Percentiles rank a stretch among this genome's conserved stretches.
Conservation (phyloP, 768 basidiomycete species). For the Kwoniella sp. region DNA sequence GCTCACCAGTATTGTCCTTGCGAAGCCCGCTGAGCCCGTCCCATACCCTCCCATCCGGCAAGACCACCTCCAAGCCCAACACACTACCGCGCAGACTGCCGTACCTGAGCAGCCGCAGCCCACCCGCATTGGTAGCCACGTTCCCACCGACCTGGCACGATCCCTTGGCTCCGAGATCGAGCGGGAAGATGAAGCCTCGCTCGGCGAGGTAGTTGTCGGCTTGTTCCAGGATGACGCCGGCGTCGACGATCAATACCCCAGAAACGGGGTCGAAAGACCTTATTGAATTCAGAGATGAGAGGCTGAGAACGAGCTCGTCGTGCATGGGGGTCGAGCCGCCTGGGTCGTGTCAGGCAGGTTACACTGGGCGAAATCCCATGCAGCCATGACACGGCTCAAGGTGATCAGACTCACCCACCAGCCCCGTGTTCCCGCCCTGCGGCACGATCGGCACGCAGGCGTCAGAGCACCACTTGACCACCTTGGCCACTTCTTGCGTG, state of each 20-base stretch:
- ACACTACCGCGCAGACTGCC: conserved; percentile 92
- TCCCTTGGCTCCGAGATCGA: conserved; percentile 92
- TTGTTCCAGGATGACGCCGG: conserved; percentile 85
- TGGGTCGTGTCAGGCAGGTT: conserved; percentile 16
- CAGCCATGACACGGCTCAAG: no score
- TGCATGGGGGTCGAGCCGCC: conserved; percentile 77
- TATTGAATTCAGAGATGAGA: conserved; percentile 68
- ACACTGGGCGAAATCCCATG: no score
- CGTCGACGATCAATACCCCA: conserved; percentile 85
- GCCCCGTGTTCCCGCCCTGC: conserved; percentile 96
- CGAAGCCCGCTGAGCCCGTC: conserved; percentile 76
- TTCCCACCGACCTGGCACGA: conserved; percentile 98
- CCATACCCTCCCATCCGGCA: conserved; percentile 89
- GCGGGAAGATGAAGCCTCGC: conserved; percentile 83
- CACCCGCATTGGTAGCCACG: conserved; percentile 93
- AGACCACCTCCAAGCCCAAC: conserved; percentile 91
- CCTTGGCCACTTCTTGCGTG: conserved; percentile 77
- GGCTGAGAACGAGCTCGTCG: conserved; percentile 80
- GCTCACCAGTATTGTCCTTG: conserved; percentile 91
- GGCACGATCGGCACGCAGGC: conserved; percentile 81
- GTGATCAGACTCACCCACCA: conserved; percentile 68
- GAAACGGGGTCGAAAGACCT: conserved; percentile 53
- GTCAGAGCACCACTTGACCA: conserved; percentile 79
- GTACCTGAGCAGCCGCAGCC: conserved; percentile 92
- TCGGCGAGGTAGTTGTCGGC: conserved; percentile 75